Evolutionary conservation across 1,284 basidiomycete species (phyloP), one percentile per base, ranked within the genome.

Genomic region (Ustanciosporium gigantosporum): DNA sequence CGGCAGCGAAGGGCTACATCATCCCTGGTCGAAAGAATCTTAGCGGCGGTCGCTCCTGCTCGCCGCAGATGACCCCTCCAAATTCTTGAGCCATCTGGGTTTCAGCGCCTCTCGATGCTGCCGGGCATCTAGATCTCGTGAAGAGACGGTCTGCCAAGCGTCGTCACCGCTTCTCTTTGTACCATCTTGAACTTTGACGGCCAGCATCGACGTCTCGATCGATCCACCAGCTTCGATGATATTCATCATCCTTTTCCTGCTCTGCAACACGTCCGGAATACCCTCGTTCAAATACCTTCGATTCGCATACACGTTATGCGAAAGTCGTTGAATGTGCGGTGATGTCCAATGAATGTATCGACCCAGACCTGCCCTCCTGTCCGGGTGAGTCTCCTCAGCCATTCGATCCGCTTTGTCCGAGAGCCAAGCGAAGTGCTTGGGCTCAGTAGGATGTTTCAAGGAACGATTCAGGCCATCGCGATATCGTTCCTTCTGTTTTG

Each of bases 321-420:
- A 55, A 3, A 59, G 51, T 14, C 56, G 43, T 19, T 65, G 61
- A 0, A 65, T 42, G 36, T 59, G 47, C 1, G 61, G 56, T 14
- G 56, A 59, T 4, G 27, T 55, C 61, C 61, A 65, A 31, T 52
- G 31, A 23, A 65, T 59, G 39, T 40, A 65, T 5, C 31, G 16
- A 3, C 61, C 61, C 23, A 65, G 40, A 1, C 56, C 56, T 14
- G 47, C 32, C 29, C 36, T 34, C 34, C 56, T 50, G 13, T 65
- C 61, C 3, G 61, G 61, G 29, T 65, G 61, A 3, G 46, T 34
- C 3, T 19, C 16, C 25, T 64, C 60, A 19, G 46, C 46, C 21
- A 31, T 6, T 13, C 53, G 49, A 23, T 58, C 43, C 13, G 23
- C 23, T 1, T 22, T 0, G 13, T 34, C 5, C 4, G n/a, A 36